These are phyloP conservation scores for Dipodascus albidus DNA, from an alignment of 805 yeast genomes.

Conservation along the genomic window DNA sequence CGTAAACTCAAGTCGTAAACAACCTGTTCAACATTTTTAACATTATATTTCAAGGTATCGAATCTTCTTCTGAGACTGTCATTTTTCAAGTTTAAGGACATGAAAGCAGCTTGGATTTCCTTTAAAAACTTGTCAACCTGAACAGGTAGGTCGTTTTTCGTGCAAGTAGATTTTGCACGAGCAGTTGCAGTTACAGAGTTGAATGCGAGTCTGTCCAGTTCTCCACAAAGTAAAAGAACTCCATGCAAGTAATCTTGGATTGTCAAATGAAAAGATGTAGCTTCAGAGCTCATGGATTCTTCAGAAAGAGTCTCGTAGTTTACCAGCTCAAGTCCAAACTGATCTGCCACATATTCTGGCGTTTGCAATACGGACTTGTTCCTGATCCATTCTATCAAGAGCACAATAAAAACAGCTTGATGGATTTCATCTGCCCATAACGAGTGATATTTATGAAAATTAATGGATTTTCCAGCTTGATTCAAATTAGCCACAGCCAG, in stretches of 20 bases:
- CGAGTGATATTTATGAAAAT: not conserved
- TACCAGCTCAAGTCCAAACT: not conserved
- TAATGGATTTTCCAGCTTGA: not conserved
- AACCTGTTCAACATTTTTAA: constrained; percentile 24
- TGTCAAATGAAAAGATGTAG: constrained; percentile 7
- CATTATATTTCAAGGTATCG: constrained; percentile 23
- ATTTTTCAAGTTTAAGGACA: constrained; percentile 21
- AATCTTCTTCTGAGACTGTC: constrained; percentile 21
- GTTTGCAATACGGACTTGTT: not conserved
- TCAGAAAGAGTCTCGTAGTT: not conserved
- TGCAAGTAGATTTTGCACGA: constrained; percentile 1
- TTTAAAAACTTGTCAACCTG: constrained; percentile 15
- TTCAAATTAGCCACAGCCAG: not conserved
- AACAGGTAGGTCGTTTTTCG: constrained; percentile 11
- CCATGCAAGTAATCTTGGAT: constrained; percentile 23
- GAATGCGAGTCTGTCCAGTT: constrained; percentile 19
- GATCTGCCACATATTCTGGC: not conserved
- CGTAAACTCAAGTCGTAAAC: constrained; percentile 22
- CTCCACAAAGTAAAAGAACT: constrained; percentile 16
- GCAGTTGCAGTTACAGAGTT: constrained; percentile 19
- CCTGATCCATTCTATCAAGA: not conserved
- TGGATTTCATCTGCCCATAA: not conserved
- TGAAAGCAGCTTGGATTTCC: constrained; percentile 19
- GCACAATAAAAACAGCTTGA: not conserved
- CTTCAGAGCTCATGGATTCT: not conserved